These are phyloP conservation scores for Ampelomyces quisqualis DNA, from an alignment of 2,329 filamentous ascomycete genomes.

Conservation along the genomic window DNA sequence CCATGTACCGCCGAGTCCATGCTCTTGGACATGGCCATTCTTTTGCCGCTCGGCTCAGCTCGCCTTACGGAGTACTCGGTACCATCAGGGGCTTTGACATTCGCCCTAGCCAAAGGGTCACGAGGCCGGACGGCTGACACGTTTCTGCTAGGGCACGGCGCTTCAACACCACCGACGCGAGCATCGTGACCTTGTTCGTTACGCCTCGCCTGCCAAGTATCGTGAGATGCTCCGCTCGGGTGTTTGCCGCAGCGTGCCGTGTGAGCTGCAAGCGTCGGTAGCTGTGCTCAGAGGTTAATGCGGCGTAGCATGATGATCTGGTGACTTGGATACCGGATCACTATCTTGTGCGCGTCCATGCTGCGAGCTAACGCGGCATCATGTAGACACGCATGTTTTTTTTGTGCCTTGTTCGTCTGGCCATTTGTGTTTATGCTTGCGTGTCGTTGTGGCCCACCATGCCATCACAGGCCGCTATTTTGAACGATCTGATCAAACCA, in stretches of 20 bases:
- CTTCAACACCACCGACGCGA: slow-evolving; percentile 29
- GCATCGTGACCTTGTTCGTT: slow-evolving; percentile 38
- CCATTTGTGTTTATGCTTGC: too few relatives aligned
- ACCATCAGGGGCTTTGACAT: slow-evolving; percentile 11
- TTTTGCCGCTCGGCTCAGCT: slow-evolving; percentile 19
- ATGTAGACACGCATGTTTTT: not conserved
- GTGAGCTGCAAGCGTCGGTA: slow-evolving; percentile 5
- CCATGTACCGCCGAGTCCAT: slow-evolving; percentile 6
- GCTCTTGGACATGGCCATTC: slow-evolving; percentile 16
- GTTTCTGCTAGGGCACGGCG: slow-evolving; percentile 23
- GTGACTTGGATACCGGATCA: not conserved
- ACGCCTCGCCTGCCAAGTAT: slow-evolving; percentile 17
- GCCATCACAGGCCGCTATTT: too few relatives aligned
- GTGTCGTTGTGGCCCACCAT: too few relatives aligned
- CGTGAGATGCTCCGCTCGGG: slow-evolving; percentile 14
- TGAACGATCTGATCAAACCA: too few relatives aligned
- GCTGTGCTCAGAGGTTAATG: slow-evolving; percentile 7
- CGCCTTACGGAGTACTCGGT: slow-evolving; percentile 21
- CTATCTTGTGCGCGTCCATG: not conserved
- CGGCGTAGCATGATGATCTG: slow-evolving; percentile 6
- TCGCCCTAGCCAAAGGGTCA: slow-evolving; percentile 23
- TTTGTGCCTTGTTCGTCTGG: too few relatives aligned
- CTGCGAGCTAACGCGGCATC: too few relatives aligned
- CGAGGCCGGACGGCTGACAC: slow-evolving; percentile 28
- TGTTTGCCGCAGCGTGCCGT: slow-evolving; percentile 6